A percentile compares a stretch with the other conserved stretches of the same genome.
Evolutionary conservation across 176 grass and related monocot genomes (phyloP).

Genomic region (Zoysia pacifica): DNA sequence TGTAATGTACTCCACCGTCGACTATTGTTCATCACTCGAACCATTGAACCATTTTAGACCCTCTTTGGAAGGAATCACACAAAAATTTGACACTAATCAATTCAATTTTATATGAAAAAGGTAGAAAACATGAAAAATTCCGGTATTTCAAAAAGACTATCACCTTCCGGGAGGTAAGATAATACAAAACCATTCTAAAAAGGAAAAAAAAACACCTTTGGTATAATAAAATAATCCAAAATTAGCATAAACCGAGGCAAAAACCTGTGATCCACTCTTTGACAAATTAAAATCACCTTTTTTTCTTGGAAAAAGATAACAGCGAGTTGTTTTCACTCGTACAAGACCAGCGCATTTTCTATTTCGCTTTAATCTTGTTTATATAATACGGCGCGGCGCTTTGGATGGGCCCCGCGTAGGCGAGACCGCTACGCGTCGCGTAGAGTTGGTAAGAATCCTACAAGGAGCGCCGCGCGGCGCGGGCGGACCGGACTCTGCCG

Average conservation of each 20-base stretch:
- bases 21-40: too few relatives aligned
- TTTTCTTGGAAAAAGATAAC: background rate
- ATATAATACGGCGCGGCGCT: too few relatives aligned
- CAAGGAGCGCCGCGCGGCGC: background rate
- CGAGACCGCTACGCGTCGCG: background rate
- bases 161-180: background rate
- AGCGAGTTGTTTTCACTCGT: background rate
- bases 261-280: background rate
- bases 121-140: too few relatives aligned
- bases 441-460: constrained; percentile 45
- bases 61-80: too few relatives aligned
- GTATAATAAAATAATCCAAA: background rate
- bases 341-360: background rate
- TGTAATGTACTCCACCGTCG: too few relatives aligned
- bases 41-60: too few relatives aligned
- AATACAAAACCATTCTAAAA: too few relatives aligned
- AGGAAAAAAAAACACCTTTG: background rate
- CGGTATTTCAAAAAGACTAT: background rate
- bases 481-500: background rate
- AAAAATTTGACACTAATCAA: background rate
- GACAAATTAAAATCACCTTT: background rate
- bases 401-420: too few relatives aligned
- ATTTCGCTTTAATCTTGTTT: background rate
- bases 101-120: too few relatives aligned
- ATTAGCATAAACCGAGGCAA: background rate